Conservation (phyloP, 208 protist genomes). For the Acanthamoeba healyi region DNA sequence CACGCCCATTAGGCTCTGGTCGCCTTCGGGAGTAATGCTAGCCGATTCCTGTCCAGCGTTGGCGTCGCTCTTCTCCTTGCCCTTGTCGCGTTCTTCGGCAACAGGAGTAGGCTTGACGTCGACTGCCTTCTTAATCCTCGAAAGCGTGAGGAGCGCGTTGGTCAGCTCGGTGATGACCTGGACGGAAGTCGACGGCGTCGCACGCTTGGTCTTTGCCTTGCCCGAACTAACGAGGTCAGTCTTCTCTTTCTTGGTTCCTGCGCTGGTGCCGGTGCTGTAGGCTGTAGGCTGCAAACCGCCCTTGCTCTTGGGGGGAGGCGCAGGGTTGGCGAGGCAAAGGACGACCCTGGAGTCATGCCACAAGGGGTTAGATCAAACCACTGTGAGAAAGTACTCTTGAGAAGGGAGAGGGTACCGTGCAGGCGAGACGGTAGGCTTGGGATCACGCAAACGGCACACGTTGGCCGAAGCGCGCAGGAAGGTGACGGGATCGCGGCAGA, state of each 20-base stretch:
- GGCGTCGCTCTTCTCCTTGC: constrained; percentile 26
- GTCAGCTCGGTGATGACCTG: constrained; percentile 72
- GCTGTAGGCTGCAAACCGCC: no score
- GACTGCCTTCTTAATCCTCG: constrained; percentile 47
- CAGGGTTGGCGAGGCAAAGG: not conserved
- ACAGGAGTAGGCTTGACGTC: not conserved
- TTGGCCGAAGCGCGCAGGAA: constrained; percentile 52
- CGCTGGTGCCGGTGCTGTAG: not conserved
- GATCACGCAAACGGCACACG: constrained; percentile 49
- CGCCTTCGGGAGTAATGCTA: not conserved
- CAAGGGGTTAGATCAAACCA: not conserved
- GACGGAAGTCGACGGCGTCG: constrained; percentile 20
- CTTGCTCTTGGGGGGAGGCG: not conserved
- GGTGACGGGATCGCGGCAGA: constrained; percentile 42
- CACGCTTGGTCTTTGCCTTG: constrained; percentile 58
- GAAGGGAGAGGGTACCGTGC: not conserved
- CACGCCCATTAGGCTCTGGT: not conserved
- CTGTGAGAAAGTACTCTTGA: not conserved
- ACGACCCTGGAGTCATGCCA: not conserved
- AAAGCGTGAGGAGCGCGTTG: constrained; percentile 63
- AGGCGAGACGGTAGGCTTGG: constrained; percentile 47
- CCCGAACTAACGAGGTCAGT: not conserved
- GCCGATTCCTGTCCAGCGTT: not conserved
- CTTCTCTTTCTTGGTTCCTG: constrained; percentile 15
- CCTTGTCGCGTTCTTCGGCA: not conserved